Conservation (phyloP, 2,329 filamentous ascomycete genomes). For the Botryotinia globosa region DNA sequence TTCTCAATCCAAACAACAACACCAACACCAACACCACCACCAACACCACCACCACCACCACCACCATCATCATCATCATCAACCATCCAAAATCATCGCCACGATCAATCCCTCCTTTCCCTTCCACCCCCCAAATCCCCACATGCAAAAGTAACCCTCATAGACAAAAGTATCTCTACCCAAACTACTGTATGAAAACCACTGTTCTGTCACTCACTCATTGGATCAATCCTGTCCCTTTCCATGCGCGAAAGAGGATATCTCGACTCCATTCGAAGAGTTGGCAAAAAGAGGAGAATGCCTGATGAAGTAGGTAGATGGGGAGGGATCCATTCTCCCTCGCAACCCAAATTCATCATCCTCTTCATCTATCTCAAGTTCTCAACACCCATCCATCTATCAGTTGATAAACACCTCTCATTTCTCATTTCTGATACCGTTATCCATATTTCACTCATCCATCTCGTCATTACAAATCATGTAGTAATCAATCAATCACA, state of each 20-base stretch:
- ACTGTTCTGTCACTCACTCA: constrained; percentile 8
- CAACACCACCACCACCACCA: no score
- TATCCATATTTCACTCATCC: no score
- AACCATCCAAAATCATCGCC: constrained; percentile 11
- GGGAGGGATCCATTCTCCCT: not conserved
- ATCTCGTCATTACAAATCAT: not conserved
- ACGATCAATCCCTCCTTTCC: not conserved
- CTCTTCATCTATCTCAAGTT: not conserved
- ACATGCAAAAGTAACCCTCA: not conserved
- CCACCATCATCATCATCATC: no score
- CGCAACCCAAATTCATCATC: not conserved
- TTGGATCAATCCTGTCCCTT: not conserved
- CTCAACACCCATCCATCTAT: not conserved
- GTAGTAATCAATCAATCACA: not conserved
- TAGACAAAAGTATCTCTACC: not conserved
- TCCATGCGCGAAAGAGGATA: constrained; percentile 9
- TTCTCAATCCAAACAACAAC: not conserved
- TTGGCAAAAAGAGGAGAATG: constrained; percentile 5
- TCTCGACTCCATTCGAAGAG: constrained; percentile 4
- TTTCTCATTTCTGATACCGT: no score
- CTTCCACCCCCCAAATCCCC: not conserved
- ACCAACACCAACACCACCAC: no score
- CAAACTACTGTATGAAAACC: constrained; percentile 9
- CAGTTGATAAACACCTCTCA: not conserved
- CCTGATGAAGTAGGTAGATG: not conserved